phyloP scores from a whole-genome alignment of 2,329 filamentous ascomycete species.

The Alternaria dauci region DNA sequence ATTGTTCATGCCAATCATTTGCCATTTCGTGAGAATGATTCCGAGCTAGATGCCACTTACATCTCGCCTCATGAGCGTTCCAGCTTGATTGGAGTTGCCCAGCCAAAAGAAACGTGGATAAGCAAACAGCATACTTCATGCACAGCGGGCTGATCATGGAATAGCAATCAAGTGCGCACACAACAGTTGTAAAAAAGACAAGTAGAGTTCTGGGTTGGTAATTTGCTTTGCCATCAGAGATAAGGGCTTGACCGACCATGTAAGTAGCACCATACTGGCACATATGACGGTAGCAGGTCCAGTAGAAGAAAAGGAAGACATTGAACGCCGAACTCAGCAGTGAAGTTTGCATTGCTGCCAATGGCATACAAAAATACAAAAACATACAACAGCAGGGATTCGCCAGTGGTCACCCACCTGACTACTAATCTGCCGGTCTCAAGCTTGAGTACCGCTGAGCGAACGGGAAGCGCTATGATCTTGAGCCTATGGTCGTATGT shows the following conservation, averaged over 20 bases:
- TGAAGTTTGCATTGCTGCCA: not conserved
- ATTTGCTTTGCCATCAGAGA: not conserved
- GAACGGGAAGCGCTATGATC: slow-evolving; percentile 16
- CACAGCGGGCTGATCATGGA: not conserved
- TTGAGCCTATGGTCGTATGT: slow-evolving; percentile 15
- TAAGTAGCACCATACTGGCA: not conserved
- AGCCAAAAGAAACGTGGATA: not conserved
- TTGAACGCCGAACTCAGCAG: not conserved
- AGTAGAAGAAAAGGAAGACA: not conserved
- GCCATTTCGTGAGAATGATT: not conserved
- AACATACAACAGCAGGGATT: slow-evolving; percentile 23
- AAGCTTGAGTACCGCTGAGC: slow-evolving; percentile 12
- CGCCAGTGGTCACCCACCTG: slow-evolving; percentile 16
- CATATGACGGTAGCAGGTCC: not conserved
- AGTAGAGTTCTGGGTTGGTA: not conserved
- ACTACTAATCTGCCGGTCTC: slow-evolving; percentile 16
- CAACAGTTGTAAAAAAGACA: not conserved
- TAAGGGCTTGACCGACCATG: not conserved
- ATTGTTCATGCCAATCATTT: not conserved
- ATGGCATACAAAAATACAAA: slow-evolving; percentile 4
- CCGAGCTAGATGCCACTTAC: not conserved
- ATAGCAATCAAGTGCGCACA: not conserved
- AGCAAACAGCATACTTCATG: not conserved
- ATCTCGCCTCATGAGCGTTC: not conserved
- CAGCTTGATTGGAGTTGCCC: not conserved